Evolutionary conservation across 1,284 basidiomycete genomes (phyloP).

Genomic region (Malassezia vespertilionis): DNA sequence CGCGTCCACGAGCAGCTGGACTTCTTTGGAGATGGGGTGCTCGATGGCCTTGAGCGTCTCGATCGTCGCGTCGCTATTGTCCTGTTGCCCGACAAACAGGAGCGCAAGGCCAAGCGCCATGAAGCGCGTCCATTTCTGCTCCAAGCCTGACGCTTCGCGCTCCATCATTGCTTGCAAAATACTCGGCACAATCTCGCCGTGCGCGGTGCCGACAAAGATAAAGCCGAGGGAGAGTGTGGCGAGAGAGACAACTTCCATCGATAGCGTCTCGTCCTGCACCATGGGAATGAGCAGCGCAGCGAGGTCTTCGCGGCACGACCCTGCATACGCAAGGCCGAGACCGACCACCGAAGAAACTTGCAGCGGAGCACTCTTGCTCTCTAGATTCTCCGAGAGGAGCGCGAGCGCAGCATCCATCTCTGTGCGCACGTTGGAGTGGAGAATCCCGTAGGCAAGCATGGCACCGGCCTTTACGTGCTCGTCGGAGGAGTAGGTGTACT

Average conservation of each 20-base stretch:
- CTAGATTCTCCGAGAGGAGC: slow-evolving; percentile 78
- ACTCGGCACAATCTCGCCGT: slow-evolving; percentile 80
- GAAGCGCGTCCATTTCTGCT: slow-evolving; percentile 76
- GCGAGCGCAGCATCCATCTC: slow-evolving; percentile 90
- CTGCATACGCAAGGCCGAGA: slow-evolving; percentile 77
- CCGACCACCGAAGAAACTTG: slow-evolving; percentile 71
- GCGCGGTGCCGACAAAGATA: slow-evolving; percentile 86
- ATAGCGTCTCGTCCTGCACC: slow-evolving; percentile 48
- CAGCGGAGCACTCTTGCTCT: slow-evolving; percentile 71
- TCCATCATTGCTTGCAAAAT: slow-evolving; percentile 86
- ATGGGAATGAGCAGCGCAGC: slow-evolving; percentile 37
- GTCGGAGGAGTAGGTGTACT: slow-evolving; percentile 90
- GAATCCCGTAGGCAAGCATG: slow-evolving; percentile 82
- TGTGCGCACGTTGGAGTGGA: slow-evolving; percentile 78
- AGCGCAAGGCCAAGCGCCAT: slow-evolving; percentile 81
- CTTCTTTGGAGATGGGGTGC: slow-evolving; percentile 79
- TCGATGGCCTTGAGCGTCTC: slow-evolving; percentile 91
- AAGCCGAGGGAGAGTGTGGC: slow-evolving; percentile 83
- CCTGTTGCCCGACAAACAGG: slow-evolving; percentile 61
- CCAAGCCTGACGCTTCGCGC: slow-evolving; percentile 37
- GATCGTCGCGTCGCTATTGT: slow-evolving; percentile 78
- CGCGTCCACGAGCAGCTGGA: slow-evolving; percentile 82
- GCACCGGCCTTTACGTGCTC: slow-evolving; percentile 97
- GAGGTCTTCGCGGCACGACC: slow-evolving; percentile 79
- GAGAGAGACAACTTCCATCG: slow-evolving; percentile 81